phyloP scores from a whole-genome alignment of 495 filamentous ascomycete genomes.

The Terfezia claveryi region DNA sequence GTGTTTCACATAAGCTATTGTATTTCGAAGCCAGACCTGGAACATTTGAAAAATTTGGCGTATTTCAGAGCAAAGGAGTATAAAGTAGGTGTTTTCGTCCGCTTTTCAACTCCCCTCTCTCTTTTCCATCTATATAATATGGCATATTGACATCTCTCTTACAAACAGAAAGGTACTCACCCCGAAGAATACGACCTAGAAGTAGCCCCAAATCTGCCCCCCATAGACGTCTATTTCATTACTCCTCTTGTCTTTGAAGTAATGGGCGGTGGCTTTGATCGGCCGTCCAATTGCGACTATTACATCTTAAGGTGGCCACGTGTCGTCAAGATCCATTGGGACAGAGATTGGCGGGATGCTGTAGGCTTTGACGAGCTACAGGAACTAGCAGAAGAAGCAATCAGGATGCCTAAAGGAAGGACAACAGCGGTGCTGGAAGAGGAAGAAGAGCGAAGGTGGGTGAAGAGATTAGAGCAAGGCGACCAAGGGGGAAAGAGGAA shows the following conservation, averaged over 20 bases:
- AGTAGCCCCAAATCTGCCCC: conserved; percentile 17
- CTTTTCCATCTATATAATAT: no score
- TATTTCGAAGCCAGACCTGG: conserved; percentile 29
- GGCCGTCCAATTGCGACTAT: conserved; percentile 32
- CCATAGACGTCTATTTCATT: conserved; percentile 30
- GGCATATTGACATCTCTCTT: background rate
- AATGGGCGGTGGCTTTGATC: conserved; percentile 41
- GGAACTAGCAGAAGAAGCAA: conserved; percentile 28
- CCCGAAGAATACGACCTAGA: conserved; percentile 17
- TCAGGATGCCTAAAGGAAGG: conserved; percentile 11
- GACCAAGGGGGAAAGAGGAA: background rate
- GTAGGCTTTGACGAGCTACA: conserved; percentile 35
- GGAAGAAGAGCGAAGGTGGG: conserved; percentile 7
- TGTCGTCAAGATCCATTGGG: conserved; percentile 37
- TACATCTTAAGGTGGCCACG: conserved; percentile 44
- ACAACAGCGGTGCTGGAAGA: conserved; percentile 15
- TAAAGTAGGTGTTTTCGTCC: conserved; percentile 1
- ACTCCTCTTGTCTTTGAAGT: conserved; percentile 44
- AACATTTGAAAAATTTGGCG: conserved; percentile 28
- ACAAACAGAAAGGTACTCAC: conserved; percentile 3
- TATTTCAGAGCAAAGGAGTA: conserved; percentile 3
- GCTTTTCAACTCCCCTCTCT: background rate
- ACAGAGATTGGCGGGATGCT: conserved; percentile 34
- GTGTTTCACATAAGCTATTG: conserved; percentile 35
- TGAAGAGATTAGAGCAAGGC: conserved; percentile 2